Evolutionary conservation across 495 filamentous ascomycete species (phyloP).

Genomic region (Penicillium angulare): DNA sequence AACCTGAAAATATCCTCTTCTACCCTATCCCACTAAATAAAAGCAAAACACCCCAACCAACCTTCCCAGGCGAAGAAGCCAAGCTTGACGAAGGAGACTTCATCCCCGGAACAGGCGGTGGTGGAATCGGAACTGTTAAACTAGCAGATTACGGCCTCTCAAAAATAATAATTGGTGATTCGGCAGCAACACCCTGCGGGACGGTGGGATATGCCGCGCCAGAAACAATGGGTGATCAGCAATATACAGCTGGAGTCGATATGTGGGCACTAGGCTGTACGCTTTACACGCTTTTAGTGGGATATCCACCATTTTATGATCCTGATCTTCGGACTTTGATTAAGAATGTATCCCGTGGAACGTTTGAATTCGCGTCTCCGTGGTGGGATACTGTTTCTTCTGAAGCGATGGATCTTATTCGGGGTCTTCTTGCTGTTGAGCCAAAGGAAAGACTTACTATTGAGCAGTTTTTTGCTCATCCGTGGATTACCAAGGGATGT

Average conservation of each 20-base stretch:
- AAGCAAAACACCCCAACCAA: slow-evolving; percentile 73
- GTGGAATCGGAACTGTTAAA: slow-evolving; percentile 93
- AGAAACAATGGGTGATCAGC: slow-evolving; percentile 97
- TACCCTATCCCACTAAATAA: slow-evolving; percentile 80
- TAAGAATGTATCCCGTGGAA: slow-evolving; percentile 93
- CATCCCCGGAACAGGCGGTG: slow-evolving; percentile 75
- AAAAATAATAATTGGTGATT: slow-evolving; percentile 96
- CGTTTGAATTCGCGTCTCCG: slow-evolving; percentile 96
- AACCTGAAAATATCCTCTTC: slow-evolving; percentile 96
- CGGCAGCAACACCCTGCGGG: slow-evolving; percentile 97
- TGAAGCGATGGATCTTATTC: slow-evolving; percentile 89
- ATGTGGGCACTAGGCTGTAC: slow-evolving; percentile 99
- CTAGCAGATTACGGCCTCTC: slow-evolving; percentile 97
- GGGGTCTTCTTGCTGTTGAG: slow-evolving; percentile 89
- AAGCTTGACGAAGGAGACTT: slow-evolving; percentile 98
- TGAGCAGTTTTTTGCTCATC: slow-evolving; percentile 82
- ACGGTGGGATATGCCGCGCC: slow-evolving; percentile 99
- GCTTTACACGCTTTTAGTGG: slow-evolving; percentile 94
- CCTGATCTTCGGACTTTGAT: slow-evolving; percentile 96
- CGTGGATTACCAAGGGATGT: slow-evolving; percentile 80
- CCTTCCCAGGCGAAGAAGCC: slow-evolving; percentile 85
- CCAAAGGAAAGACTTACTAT: slow-evolving; percentile 89
- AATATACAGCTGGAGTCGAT: slow-evolving; percentile 97
- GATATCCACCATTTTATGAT: slow-evolving; percentile 98
- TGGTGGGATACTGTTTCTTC: slow-evolving; percentile 99